phyloP scores from a whole-genome alignment of 1,139 yeast species.

The Candida neerlandica region DNA sequence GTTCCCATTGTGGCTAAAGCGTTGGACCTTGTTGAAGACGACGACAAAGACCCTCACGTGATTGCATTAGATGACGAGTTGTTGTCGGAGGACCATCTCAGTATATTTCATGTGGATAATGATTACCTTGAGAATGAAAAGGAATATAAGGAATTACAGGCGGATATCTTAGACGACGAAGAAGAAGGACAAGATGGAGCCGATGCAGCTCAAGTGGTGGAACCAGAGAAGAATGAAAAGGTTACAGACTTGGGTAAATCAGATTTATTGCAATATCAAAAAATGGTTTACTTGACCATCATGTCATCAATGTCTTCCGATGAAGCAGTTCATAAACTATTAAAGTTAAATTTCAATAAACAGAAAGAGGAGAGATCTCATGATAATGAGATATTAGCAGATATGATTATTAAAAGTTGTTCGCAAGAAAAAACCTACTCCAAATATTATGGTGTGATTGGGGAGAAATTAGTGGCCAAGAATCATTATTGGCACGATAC shows the following conservation, averaged over 20 bases:
- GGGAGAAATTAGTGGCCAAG: conserved; percentile 59
- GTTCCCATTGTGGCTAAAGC: conserved; percentile 43
- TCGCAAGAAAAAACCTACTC: conserved; percentile 88
- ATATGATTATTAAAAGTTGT: conserved; percentile 81
- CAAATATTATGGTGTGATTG: conserved; percentile 79
- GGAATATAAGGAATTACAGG: conserved; percentile 26
- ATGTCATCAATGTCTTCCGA: conserved; percentile 95
- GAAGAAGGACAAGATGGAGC: conserved; percentile 14
- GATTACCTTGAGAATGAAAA: conserved; percentile 55
- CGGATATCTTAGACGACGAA: conserved; percentile 23
- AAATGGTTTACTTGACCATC: conserved; percentile 75
- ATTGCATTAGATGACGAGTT: conserved; percentile 57
- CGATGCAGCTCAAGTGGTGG: conserved; percentile 19
- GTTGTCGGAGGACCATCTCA: conserved; percentile 49
- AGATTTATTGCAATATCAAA: conserved; percentile 63
- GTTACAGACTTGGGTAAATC: conserved; percentile 69
- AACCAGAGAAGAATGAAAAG: conserved; percentile 12
- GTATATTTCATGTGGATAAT: conserved; percentile 55
- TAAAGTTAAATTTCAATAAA: conserved; percentile 48
- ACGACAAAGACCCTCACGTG: conserved; percentile 62
- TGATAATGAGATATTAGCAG: conserved; percentile 51
- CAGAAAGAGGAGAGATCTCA: conserved; percentile 27
- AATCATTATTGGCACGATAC: conserved; percentile 57
- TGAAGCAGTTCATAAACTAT: conserved; percentile 87
- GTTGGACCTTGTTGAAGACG: conserved; percentile 66